Conservation (phyloP, 2,329 filamentous ascomycete genomes). For the Fusarium graminum region DNA sequence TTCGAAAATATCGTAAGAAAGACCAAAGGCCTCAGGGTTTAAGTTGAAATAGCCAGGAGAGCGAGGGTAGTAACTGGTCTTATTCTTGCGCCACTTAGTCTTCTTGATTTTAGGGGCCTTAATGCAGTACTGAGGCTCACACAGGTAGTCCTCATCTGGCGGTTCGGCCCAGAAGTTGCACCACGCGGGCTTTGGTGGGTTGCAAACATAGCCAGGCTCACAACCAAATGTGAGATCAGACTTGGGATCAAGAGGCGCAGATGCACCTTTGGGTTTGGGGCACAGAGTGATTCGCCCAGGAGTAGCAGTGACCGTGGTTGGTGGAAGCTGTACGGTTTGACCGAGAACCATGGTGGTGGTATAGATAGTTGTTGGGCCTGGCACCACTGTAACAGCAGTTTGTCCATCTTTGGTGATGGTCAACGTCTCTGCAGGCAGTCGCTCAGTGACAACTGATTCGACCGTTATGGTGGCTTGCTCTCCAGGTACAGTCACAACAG, state of each 20-base stretch:
- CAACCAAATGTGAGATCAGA: conserved; percentile 68
- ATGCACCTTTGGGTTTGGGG: conserved; percentile 58
- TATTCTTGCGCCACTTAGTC: conserved; percentile 59
- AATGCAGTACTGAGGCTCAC: conserved; percentile 61
- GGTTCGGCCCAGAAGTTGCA: conserved; percentile 66
- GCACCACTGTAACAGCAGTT: conserved; percentile 50
- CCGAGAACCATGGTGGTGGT: conserved; percentile 51
- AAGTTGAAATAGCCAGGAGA: conserved; percentile 72
- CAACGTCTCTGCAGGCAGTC: conserved; percentile 48
- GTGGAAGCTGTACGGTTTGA: conserved; percentile 49
- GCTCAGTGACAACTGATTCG: conserved; percentile 52
- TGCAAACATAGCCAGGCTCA: conserved; percentile 65
- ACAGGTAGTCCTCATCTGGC: conserved; percentile 62
- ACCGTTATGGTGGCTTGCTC: conserved; percentile 48
- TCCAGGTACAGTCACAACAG: conserved; percentile 40
- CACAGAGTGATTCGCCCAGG: conserved; percentile 57
- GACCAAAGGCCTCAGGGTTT: conserved; percentile 70
- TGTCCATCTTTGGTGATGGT: conserved; percentile 51
- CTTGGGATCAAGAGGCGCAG: conserved; percentile 49
- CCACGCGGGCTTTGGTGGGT: conserved; percentile 60
- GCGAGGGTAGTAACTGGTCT: conserved; percentile 65
- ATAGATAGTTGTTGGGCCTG: conserved; percentile 48
- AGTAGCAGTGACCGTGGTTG: conserved; percentile 49
- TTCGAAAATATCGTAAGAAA: conserved; percentile 73
- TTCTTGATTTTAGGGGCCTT: conserved; percentile 54